A percentile compares a stretch with the other conserved stretches of the same genome.
Evolutionary conservation across 441 rosid genomes (phyloP).

Genomic region (Codiaeum variegatum): DNA sequence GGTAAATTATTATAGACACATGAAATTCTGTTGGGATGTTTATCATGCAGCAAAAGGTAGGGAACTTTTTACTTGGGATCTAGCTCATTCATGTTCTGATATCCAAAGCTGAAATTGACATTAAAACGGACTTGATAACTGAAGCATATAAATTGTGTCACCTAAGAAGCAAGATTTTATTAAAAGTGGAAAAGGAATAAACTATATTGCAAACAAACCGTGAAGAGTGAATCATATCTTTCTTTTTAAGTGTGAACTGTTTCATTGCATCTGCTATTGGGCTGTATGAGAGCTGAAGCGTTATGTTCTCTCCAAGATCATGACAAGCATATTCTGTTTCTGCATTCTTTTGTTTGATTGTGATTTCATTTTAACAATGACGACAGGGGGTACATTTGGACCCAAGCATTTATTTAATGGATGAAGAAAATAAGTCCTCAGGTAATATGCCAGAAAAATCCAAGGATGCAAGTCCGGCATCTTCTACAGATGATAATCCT

Average conservation of each 20-base stretch:
- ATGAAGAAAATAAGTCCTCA: conserved; percentile 69
- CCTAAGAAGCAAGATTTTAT: neutral
- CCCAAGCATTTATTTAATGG: conserved; percentile 95
- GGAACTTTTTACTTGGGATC: neutral
- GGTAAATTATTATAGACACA: neutral
- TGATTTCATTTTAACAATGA: conserved; percentile 25
- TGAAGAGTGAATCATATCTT: neutral
- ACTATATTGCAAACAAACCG: neutral
- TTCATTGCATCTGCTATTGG: conserved; percentile 6
- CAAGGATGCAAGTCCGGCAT: conserved; percentile 31
- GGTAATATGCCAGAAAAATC: conserved; percentile 38
- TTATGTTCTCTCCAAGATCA: neutral
- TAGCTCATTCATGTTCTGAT: neutral
- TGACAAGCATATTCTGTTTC: neutral
- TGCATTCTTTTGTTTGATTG: conserved; percentile 13
- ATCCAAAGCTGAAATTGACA: conserved; percentile 4
- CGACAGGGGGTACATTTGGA: conserved; percentile 93
- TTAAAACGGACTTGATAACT: neutral
- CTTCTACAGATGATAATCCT: conserved; percentile 26
- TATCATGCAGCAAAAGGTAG: neutral
- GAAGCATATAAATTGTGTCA: neutral
- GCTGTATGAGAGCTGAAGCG: neutral
- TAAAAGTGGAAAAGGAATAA: neutral
- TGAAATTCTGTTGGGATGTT: neutral
- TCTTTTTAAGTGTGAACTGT: neutral